A percentile compares a stretch with the other conserved stretches of the same genome.
Conservation (phyloP, 208 protist species). For the Wallacemonas collosoma region DNA sequence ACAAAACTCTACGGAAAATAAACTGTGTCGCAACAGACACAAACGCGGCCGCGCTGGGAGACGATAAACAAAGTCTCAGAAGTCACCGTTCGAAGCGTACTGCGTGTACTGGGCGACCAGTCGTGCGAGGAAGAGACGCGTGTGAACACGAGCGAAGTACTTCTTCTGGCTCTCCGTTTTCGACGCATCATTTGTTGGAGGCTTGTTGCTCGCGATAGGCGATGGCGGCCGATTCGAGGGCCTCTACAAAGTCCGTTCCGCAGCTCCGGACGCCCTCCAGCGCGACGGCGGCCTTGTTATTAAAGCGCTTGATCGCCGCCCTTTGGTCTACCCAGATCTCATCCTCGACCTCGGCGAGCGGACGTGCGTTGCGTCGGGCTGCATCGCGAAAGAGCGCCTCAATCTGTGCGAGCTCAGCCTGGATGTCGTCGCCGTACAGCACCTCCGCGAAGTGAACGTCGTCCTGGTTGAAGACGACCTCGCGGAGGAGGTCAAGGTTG, state of each 20-base stretch:
- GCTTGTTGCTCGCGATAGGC: constrained; percentile 12
- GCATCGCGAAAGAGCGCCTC: constrained; percentile 26
- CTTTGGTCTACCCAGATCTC: constrained; percentile 35
- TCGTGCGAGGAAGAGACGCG: neutral
- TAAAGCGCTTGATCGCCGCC: constrained; percentile 42
- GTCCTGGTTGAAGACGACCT: constrained; percentile 66
- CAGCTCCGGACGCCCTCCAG: constrained; percentile 23
- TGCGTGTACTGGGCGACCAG: no score
- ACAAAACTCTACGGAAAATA: neutral
- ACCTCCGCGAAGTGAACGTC: constrained; percentile 82
- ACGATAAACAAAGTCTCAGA: no score
- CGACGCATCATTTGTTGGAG: neutral
- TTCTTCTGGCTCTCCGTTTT: neutral
- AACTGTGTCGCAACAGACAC: neutral
- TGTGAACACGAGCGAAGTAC: neutral
- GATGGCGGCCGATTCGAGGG: constrained; percentile 7
- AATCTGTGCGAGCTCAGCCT: constrained; percentile 33
- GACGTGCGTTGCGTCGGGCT: constrained; percentile 19
- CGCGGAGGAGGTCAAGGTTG: constrained; percentile 64
- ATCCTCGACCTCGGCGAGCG: constrained; percentile 20
- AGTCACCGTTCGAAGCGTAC: no score
- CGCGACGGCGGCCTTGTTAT: constrained; percentile 38
- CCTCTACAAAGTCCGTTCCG: constrained; percentile 14
- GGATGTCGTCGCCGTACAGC: constrained; percentile 81
- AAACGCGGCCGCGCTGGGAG: neutral